Percentiles rank a stretch among this genome's conserved stretches.
Conservation (phyloP, 306 rosid species). For the Calophaca sinica region DNA sequence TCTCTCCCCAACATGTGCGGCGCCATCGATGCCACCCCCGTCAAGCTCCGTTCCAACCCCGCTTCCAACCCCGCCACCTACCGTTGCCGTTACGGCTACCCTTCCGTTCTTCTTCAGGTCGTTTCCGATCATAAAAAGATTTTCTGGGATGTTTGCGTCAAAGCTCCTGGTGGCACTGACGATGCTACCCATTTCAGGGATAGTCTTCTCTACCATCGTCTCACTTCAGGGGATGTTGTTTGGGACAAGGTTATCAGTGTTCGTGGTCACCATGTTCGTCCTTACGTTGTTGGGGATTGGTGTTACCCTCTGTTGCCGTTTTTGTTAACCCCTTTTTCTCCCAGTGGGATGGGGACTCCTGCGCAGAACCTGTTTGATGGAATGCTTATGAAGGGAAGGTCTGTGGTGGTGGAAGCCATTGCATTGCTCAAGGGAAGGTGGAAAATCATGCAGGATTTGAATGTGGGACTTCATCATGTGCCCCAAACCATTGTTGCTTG, state of each 20-base stretch:
- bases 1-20: conserved; percentile 94
- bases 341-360: conserved; percentile 73
- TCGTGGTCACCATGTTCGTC: conserved; percentile 73
- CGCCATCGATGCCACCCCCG: conserved; percentile 78
- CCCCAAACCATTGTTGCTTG: conserved; percentile 94
- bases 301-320: conserved; percentile 80
- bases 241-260: conserved; percentile 80
- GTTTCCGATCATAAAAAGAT: conserved; percentile 86
- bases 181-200: conserved; percentile 84
- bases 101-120: conserved; percentile 82
- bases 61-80: conserved; percentile 51
- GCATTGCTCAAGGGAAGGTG: conserved; percentile 93
- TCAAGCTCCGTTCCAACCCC: conserved; percentile 48
- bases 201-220: conserved; percentile 67
- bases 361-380: conserved; percentile 89
- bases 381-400: conserved; percentile 95
- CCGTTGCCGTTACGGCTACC: conserved; percentile 67
- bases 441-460: conserved; percentile 86
- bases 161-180: conserved; percentile 80
- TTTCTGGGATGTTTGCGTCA: conserved; percentile 96
- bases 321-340: conserved; percentile 76
- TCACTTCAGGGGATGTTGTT: conserved; percentile 72
- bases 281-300: conserved; percentile 94
- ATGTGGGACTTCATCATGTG: conserved; percentile 80
- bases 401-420: conserved; percentile 84